phyloP scores from a whole-genome alignment of 2,329 filamentous ascomycete species.

The Sporothrix mexicana region DNA sequence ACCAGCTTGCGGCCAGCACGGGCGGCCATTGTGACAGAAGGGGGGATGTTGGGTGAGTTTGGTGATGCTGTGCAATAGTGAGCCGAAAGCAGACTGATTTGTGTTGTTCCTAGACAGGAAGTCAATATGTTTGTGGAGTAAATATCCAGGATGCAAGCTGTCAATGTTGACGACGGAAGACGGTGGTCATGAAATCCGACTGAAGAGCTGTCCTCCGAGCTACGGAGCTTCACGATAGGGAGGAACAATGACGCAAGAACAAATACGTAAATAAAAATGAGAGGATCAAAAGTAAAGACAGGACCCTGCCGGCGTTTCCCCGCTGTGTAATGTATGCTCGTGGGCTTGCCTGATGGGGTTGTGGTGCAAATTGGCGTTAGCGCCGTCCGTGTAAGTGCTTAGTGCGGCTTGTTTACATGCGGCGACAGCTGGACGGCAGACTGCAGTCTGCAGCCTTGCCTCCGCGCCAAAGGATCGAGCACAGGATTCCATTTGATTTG shows the following conservation, averaged over 20 bases:
- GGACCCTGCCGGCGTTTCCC: neutral
- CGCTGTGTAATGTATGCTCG: no score
- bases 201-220: neutral
- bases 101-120: no score
- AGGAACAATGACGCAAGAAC: slow-evolving; percentile 7
- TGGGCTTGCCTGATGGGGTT: no score
- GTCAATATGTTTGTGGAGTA: neutral
- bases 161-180: neutral
- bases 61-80: neutral
- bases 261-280: neutral
- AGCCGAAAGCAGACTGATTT: no score
- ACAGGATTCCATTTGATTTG: neutral
- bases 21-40: slow-evolving; percentile 25
- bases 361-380: no score
- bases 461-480: neutral
- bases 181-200: slow-evolving; percentile 10
- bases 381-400: neutral
- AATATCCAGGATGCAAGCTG: neutral
- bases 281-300: neutral
- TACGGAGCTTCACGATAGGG: neutral
- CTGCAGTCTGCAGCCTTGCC: neutral
- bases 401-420: slow-evolving; percentile 23
- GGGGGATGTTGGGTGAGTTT: no score
- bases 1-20: slow-evolving; percentile 30
- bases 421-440: neutral